Evolutionary conservation across 805 yeast species (phyloP), one percentile per base, ranked within the genome.

Genomic region (Sugiyamaella lignohabitans): DNA sequence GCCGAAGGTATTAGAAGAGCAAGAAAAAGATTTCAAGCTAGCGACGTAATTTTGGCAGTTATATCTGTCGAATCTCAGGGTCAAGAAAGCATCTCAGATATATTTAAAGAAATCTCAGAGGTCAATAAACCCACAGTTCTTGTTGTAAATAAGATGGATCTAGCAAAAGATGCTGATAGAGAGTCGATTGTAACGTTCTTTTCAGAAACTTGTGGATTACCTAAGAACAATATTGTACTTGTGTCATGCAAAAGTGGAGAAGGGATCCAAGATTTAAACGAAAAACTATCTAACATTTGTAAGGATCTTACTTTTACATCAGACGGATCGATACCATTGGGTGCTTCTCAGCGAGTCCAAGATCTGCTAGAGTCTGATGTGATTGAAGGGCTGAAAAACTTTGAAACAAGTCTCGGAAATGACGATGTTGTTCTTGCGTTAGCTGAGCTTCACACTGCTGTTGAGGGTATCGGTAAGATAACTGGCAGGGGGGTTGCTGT

Each of bases 401-500:
- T 85, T 58, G 59, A 73, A 16, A 47, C 59, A 34, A 39, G 43
- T 47, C 6, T 42, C 18, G 35, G 36, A 16, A 18, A 72, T 2
- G 63, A 69, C 37, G 97, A 89, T 54, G 78, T 87, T 1, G 91
- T 87, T 0, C 62, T 87, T 34, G 95, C 95, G 0, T 69, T 86
- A 0, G 96, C 91, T 50, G 81, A 84, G 46, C 69, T 93, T 35
- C 74, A 75, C 42, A 74, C 74, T 42, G 80, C 96, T 0, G 79
- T 83, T 17, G 87, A 83, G 11, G 96, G 96, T 0, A 84, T 93
- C 34, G 97, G 97, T 0, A 85, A 82, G 58, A 84, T 93, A 21
- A 89, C 97, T 0, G 98, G 98, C 1, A 84, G 85, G 35, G 76
- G 87, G 0, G 79, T 91, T 11, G 95, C 95, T 0, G 74, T 89